A percentile compares a stretch with the other conserved stretches of the same genome.
Evolutionary conservation across 1,284 basidiomycete species (phyloP).

Genomic region (Austroboletus niveus): DNA sequence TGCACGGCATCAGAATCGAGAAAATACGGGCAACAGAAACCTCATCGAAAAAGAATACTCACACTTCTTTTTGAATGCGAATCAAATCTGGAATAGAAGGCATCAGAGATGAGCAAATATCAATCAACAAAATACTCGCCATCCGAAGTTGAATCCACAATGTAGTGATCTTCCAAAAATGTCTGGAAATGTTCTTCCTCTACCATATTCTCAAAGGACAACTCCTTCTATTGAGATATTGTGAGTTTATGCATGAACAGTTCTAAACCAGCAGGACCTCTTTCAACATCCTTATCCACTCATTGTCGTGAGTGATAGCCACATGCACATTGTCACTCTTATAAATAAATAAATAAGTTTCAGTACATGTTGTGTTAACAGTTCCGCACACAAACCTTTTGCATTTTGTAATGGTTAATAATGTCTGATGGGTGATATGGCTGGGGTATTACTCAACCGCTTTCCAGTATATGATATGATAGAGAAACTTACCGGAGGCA

Average conservation of each 20-base stretch:
- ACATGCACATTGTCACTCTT: neutral
- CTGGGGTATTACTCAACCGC: neutral
- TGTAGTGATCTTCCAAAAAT: neutral
- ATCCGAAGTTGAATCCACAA: neutral
- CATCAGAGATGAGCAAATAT: too few relatives aligned
- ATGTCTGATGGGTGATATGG: slow-evolving; percentile 3
- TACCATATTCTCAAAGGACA: neutral
- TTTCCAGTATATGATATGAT: neutral
- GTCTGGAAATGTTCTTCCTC: neutral
- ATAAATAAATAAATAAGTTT: neutral
- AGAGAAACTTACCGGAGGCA: neutral
- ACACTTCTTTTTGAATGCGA: too few relatives aligned
- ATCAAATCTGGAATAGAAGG: too few relatives aligned
- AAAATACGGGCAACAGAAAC: too few relatives aligned
- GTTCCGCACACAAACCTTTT: neutral
- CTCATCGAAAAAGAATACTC: too few relatives aligned
- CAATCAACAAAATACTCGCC: neutral
- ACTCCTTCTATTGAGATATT: neutral
- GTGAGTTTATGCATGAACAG: neutral
- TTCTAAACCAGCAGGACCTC: neutral
- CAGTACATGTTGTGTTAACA: too few relatives aligned
- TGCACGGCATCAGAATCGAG: too few relatives aligned
- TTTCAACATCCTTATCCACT: neutral
- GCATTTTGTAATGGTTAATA: slow-evolving; percentile 1
- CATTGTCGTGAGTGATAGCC: slow-evolving; percentile 1